phyloP scores from a whole-genome alignment of 1,284 basidiomycete genomes.

The Boletus holoroseus region DNA sequence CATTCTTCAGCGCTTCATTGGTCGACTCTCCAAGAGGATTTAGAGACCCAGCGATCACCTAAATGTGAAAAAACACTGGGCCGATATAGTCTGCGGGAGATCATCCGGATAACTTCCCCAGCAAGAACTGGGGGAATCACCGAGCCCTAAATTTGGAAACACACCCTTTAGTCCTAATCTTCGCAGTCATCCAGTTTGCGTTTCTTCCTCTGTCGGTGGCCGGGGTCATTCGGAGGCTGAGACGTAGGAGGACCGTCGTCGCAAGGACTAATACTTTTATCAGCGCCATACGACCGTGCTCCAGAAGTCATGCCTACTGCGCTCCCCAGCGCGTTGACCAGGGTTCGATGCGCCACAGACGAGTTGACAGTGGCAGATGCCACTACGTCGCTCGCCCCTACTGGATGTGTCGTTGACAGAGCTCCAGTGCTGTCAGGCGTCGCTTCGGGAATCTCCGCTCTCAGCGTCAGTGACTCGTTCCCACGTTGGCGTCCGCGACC shows the following conservation, averaged over 20 bases:
- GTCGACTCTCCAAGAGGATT: no score
- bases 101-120: background rate
- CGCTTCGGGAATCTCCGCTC: background rate
- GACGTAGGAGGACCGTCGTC: background rate
- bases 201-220: conserved; percentile 18
- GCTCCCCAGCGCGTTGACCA: background rate
- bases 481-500: background rate
- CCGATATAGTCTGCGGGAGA: background rate
- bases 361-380: background rate
- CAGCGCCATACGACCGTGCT: background rate
- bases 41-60: background rate
- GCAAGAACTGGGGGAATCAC: background rate
- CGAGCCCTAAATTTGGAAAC: background rate
- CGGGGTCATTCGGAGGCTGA: background rate
- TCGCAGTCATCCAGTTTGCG: conserved; percentile 23
- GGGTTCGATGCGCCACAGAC: background rate
- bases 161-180: background rate
- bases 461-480: background rate
- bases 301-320: background rate
- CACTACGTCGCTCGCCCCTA: background rate
- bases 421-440: background rate
- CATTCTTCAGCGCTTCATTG: background rate
- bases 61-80: background rate
- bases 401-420: no score
- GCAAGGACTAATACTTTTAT: background rate